A percentile compares a stretch with the other conserved stretches of the same genome.
Evolutionary conservation across 1,139 yeast genomes (phyloP).

Genomic region (Blastobotrys persicus): DNA sequence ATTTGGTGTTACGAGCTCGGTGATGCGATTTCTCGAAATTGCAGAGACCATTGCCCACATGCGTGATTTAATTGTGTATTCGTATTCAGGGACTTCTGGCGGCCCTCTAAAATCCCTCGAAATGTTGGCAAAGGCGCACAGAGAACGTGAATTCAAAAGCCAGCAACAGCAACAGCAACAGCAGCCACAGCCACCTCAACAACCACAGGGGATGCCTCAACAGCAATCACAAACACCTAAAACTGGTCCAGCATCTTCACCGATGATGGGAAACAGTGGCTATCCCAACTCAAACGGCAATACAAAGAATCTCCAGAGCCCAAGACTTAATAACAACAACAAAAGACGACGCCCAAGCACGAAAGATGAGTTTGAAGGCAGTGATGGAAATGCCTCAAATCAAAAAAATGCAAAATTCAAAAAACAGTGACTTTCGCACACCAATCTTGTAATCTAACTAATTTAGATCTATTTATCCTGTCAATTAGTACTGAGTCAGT

Average conservation of each 20-base stretch:
- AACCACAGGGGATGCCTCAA: conserved; percentile 8
- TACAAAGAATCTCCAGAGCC: conserved; percentile 1
- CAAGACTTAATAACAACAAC: conserved; percentile 1
- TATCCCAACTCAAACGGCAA: conserved; percentile 1
- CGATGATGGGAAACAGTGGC: neutral
- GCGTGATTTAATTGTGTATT: conserved; percentile 61
- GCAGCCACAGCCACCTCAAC: conserved; percentile 10
- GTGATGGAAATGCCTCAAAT: conserved; percentile 3
- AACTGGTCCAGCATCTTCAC: conserved; percentile 1
- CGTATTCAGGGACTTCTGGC: conserved; percentile 38
- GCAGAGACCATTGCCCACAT: conserved; percentile 74
- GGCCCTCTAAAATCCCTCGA: conserved; percentile 65
- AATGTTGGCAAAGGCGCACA: conserved; percentile 38
- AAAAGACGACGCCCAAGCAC: conserved; percentile 5
- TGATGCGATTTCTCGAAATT: conserved; percentile 68
- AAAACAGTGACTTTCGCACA: neutral
- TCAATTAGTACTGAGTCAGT: neutral
- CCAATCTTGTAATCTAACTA: conserved; percentile 1
- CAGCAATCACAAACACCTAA: neutral
- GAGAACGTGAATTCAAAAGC: conserved; percentile 17
- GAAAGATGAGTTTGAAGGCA: conserved; percentile 6
- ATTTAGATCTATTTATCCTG: neutral
- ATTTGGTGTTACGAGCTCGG: conserved; percentile 62
- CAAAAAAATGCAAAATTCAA: conserved; percentile 6
- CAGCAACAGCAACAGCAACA: conserved; percentile 16